Evolutionary conservation across 352 stramenopile species (phyloP), one percentile per base, ranked within the genome.

Genomic region (Phytophthora palmivora): DNA sequence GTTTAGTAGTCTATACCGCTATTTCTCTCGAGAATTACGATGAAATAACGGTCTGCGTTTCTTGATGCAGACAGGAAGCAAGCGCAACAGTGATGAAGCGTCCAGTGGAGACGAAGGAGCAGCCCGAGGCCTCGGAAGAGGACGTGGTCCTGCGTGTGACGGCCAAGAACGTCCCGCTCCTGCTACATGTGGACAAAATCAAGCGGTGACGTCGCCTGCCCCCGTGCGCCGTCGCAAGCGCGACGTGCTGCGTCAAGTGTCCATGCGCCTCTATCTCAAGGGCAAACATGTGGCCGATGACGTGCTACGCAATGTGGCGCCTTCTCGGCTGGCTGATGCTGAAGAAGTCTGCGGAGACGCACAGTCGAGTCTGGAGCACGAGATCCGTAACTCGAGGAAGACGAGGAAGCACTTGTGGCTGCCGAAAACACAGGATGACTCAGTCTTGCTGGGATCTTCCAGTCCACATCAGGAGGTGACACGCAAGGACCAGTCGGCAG

Each of bases 391-490:
- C 42, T 92, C 83, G 10, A 65, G 70, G 18, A 89, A 88, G 69
- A 86, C 78, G 4, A 67, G 86, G 37, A 89, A 85, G 43, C 80
- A 89, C 47, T 58, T 92, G 21, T 94, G 86, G 86, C 63, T 87
- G 38, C 80, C 86, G 1, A 75, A 71, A 67, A 94, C 86, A 6
- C 83, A 90, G 50, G 86, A 94, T 53, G 86, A 94, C 63, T 88
- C 84, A 47, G 79, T 88, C 54, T 64, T 92, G 47, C 63, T 82
- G 11, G 55, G 54, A 1, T 54, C 44, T 21, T 67, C 53, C 19
- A 54, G 46, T 55, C 30, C 24, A 6, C n/a, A 24, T 16, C 50
- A 56, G 11, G 15, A 30, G 15, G 30, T 24, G 36, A 41, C 45
- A 34, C 6, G 24, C 11, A 52, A 62, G 11, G 45, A 72, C 9